Percentiles rank a stretch among this genome's conserved stretches.
Evolutionary conservation across 192 early-diverging fungal genomes (phyloP).

Genomic region (Linnemannia elongata): DNA sequence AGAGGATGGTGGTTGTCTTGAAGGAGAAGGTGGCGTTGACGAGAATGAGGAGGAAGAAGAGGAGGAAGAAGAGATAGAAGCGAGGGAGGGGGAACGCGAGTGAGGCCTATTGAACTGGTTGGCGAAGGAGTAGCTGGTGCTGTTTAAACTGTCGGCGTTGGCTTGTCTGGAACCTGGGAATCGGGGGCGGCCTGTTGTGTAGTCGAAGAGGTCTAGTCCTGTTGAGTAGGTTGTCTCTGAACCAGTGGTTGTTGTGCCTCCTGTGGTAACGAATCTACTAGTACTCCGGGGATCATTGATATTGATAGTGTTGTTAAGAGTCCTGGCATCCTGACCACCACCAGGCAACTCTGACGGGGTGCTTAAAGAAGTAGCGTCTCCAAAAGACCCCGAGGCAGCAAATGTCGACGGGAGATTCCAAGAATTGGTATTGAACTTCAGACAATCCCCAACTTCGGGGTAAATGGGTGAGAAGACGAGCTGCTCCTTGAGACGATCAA

Average conservation of each 20-base stretch:
- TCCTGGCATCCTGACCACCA: not conserved
- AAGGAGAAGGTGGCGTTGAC: not conserved
- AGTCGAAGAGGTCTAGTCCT: constrained; percentile 38
- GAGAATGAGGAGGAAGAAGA: constrained; percentile 9
- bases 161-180: not conserved
- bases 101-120: constrained; percentile 13
- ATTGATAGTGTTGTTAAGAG: not conserved
- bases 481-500: constrained; percentile 38
- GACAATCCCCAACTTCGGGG: constrained; percentile 12
- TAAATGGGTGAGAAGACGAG: constrained; percentile 33
- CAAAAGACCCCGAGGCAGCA: not conserved
- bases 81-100: constrained; percentile 5
- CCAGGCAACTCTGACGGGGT: not conserved
- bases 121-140: constrained; percentile 18
- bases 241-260: not conserved
- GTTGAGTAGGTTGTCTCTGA: not conserved
- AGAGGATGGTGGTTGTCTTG: not conserved
- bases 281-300: not conserved
- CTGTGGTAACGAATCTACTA: not conserved
- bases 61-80: not conserved
- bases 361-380: not conserved
- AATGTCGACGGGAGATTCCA: constrained; percentile 26
- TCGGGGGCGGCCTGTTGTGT: constrained; percentile 22
- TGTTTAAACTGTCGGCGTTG: not conserved
- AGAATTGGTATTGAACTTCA: constrained; percentile 45